Conservation (phyloP, 2,329 filamentous ascomycete genomes). For the Phialophora verrucosa region DNA sequence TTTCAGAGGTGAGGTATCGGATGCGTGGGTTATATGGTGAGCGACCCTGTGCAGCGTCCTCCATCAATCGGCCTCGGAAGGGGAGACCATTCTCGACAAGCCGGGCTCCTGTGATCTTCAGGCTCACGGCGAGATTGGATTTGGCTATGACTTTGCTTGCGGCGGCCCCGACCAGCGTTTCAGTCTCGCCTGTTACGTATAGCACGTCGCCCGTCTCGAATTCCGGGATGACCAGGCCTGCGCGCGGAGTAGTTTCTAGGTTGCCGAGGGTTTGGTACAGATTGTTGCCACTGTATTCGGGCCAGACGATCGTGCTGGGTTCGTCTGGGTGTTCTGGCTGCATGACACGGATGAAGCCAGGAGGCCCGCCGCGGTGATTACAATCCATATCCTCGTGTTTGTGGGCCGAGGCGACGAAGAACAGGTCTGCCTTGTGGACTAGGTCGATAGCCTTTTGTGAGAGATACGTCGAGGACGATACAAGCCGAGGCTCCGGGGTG, state of each 20-base stretch:
- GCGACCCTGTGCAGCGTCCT: constrained; percentile 46
- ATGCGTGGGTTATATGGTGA: constrained; percentile 83
- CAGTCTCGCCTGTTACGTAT: constrained; percentile 72
- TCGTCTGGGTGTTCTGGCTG: constrained; percentile 54
- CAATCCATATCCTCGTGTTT: constrained; percentile 74
- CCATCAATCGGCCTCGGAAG: constrained; percentile 66
- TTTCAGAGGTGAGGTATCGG: constrained; percentile 68
- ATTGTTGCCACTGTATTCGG: constrained; percentile 84
- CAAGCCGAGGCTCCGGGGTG: constrained; percentile 60
- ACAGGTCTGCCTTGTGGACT: constrained; percentile 70
- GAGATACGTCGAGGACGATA: constrained; percentile 57
- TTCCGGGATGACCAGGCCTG: constrained; percentile 75
- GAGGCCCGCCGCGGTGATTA: constrained; percentile 77
- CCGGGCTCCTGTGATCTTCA: constrained; percentile 65
- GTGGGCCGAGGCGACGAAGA: constrained; percentile 76
- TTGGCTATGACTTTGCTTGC: constrained; percentile 69
- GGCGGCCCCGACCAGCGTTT: constrained; percentile 68
- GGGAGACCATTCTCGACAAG: constrained; percentile 70
- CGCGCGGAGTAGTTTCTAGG: constrained; percentile 67
- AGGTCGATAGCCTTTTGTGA: constrained; percentile 62
- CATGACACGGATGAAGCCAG: constrained; percentile 74
- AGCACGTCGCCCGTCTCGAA: constrained; percentile 74
- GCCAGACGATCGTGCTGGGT: constrained; percentile 67
- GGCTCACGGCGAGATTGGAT: constrained; percentile 73
- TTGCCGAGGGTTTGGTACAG: constrained; percentile 86